Percentiles rank a stretch among this genome's conserved stretches.
These are phyloP conservation scores for Wallemia mellicola DNA, from an alignment of 1,284 basidiomycete genomes.

Conservation along the genomic window DNA sequence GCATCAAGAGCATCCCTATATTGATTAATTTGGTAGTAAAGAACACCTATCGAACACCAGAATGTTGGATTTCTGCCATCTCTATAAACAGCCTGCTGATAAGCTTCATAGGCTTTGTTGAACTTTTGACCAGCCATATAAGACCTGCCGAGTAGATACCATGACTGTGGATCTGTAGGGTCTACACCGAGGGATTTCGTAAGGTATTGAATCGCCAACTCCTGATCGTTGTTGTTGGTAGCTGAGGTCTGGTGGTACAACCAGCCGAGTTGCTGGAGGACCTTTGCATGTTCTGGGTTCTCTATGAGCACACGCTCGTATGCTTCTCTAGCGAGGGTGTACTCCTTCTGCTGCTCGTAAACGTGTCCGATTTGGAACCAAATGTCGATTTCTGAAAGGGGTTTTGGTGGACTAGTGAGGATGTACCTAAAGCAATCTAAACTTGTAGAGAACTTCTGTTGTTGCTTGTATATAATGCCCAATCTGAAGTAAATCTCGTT, in stretches of 20 bases:
- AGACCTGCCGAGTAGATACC: slow-evolving; percentile 90
- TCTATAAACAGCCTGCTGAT: slow-evolving; percentile 94
- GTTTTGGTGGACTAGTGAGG: slow-evolving; percentile 72
- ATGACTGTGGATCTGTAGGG: slow-evolving; percentile 83
- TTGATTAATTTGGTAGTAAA: slow-evolving; percentile 99
- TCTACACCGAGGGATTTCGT: slow-evolving; percentile 79
- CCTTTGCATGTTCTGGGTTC: slow-evolving; percentile 82
- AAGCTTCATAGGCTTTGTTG: slow-evolving; percentile 98
- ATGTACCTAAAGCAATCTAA: slow-evolving; percentile 84
- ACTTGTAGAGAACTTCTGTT: slow-evolving; percentile 61
- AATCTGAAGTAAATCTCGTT: slow-evolving; percentile 96
- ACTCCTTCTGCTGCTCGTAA: slow-evolving; percentile 88
- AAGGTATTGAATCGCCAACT: slow-evolving; percentile 69
- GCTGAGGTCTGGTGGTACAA: slow-evolving; percentile 87
- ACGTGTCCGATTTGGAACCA: slow-evolving; percentile 99
- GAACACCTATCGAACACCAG: slow-evolving; percentile 97
- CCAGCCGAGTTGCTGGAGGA: slow-evolving; percentile 92
- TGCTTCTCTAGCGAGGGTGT: slow-evolving; percentile 64
- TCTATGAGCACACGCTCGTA: slow-evolving; percentile 88
- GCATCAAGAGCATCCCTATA: slow-evolving; percentile 94
- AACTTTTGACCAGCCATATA: slow-evolving; percentile 99
- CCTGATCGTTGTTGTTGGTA: slow-evolving; percentile 40
- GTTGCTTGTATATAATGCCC: slow-evolving; percentile 98
- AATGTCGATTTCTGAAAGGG: slow-evolving; percentile 86
- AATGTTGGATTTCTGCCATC: slow-evolving; percentile 96